Base-by-base conservation (phyloP, 2,329 filamentous ascomycete species). In the Fusarium kyushuense region DNA sequence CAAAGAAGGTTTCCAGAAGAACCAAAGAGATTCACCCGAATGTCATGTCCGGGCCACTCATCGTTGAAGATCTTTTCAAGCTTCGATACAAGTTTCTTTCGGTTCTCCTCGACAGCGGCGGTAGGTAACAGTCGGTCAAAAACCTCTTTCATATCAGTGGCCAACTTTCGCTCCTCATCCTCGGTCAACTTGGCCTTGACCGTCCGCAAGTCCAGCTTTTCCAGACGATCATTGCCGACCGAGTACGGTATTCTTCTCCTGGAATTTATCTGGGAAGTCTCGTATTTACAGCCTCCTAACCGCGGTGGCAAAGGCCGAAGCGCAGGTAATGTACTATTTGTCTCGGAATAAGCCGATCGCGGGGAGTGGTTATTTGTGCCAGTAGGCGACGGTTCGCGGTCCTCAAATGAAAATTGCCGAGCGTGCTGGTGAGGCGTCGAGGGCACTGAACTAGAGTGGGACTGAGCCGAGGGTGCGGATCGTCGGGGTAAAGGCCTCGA, bases 1-100 rank as follows among this genome's bases (percentile, higher is more conserved):
- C 94, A 97, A 58, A 99, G 83, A 78, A 96, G 83, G 79, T 99
- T 99, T 47, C 96, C 96, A 6, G 96, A 98, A 7, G 96, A 98
- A n/a, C 96, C 96, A 85, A 99, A 99, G 17, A 98, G 89, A 77
- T 96, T 91, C 35, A 97, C 96, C 70, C 88, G 90, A 75, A 97
- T 97, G 64, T 96, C 87, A 74, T 93, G 91, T 2, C 92, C 93
- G 2, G 96, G 96, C 93, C 95, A 99, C 76, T 96, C 89, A 10
- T 92, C 87, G 74, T 96, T 96, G 77, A 99, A 89, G 40, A 98
- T 88, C 70, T 87, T 90, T 79, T 97, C 92, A 74, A 99, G 82
- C 81, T 98, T 99, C 70, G 85, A 83, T n/a, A 97, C 89, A 72
- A 99, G 87, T 74, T 87, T 89, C 68, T 86, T 84, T 63, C 95